phyloP scores from a whole-genome alignment of 129 eudicot genomes.

The Chrysanthemum seticuspe region DNA sequence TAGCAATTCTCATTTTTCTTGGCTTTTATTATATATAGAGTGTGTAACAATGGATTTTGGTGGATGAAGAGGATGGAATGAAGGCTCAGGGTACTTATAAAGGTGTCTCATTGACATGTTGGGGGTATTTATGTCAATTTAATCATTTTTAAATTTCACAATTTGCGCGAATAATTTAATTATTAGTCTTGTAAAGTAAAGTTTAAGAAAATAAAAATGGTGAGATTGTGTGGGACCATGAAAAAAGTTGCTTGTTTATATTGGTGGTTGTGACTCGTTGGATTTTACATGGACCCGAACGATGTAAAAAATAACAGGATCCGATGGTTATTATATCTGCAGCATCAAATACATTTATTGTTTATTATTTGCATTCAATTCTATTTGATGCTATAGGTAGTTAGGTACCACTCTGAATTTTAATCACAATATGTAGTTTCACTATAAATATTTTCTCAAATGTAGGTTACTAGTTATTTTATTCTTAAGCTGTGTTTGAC shows the following conservation, averaged over 20 bases:
- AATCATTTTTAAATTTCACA: not conserved
- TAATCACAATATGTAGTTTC: not conserved
- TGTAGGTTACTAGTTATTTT: no score
- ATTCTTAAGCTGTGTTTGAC: no score
- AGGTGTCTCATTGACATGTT: constrained; percentile 11
- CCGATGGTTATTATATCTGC: not conserved
- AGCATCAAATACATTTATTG: not conserved
- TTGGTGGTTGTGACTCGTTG: constrained; percentile 30
- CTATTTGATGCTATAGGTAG: not conserved
- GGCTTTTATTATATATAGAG: not conserved
- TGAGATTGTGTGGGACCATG: constrained; percentile 37
- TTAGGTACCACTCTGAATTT: not conserved
- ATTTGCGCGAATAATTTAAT: constrained; percentile 12
- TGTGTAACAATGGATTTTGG: not conserved
- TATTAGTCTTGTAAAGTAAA: not conserved
- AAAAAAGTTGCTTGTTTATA: constrained; percentile 29
- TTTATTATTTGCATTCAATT: not conserved
- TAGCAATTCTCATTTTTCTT: not conserved
- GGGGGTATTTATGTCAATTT: constrained; percentile 30
- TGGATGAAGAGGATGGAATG: constrained; percentile 14
- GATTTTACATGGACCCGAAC: constrained; percentile 12
- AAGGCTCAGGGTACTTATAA: constrained; percentile 31
- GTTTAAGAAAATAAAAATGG: not conserved
- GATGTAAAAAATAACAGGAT: not conserved
- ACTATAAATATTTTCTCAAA: not conserved